Evolutionary conservation across 169 alveolate genomes (phyloP).

Genomic region (Besnoitia besnoiti): DNA sequence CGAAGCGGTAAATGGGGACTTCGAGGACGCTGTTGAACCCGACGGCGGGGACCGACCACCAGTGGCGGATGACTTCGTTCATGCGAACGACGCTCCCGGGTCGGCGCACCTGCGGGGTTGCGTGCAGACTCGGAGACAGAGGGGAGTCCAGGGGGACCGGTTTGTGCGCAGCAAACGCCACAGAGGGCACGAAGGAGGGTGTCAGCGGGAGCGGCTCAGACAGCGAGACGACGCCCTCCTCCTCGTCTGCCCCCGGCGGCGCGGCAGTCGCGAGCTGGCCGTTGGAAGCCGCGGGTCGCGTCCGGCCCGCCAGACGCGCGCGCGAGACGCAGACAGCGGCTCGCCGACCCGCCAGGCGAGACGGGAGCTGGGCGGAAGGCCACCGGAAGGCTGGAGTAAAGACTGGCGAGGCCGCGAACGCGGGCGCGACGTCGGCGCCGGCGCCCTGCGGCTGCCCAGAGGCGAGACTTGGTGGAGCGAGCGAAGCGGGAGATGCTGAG

Average conservation of each 20-base stretch:
- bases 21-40: conserved; percentile 85
- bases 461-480: too few relatives aligned
- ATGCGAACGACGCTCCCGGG: conserved; percentile 27
- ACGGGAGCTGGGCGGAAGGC: too few relatives aligned
- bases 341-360: not conserved
- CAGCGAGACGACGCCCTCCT: not conserved
- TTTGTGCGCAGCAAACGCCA: not conserved
- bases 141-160: not conserved
- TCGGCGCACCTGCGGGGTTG: conserved; percentile 19
- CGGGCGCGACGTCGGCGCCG: too few relatives aligned
- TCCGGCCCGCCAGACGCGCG: not conserved
- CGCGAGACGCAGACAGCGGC: not conserved
- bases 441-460: too few relatives aligned
- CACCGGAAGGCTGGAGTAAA: too few relatives aligned
- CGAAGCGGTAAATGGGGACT: conserved; percentile 77
- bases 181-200: conserved; percentile 4
- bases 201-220: not conserved
- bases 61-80: conserved; percentile 30
- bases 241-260: too few relatives aligned
- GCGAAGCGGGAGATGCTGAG: too few relatives aligned
- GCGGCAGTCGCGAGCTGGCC: not conserved
- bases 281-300: not conserved
- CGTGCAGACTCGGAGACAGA: conserved; percentile 9
- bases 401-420: too few relatives aligned
- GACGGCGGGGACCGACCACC: conserved; percentile 77